These are phyloP conservation scores for Blakeslea trispora DNA, from an alignment of 371 early-diverging fungal genomes.

Conservation along the genomic window DNA sequence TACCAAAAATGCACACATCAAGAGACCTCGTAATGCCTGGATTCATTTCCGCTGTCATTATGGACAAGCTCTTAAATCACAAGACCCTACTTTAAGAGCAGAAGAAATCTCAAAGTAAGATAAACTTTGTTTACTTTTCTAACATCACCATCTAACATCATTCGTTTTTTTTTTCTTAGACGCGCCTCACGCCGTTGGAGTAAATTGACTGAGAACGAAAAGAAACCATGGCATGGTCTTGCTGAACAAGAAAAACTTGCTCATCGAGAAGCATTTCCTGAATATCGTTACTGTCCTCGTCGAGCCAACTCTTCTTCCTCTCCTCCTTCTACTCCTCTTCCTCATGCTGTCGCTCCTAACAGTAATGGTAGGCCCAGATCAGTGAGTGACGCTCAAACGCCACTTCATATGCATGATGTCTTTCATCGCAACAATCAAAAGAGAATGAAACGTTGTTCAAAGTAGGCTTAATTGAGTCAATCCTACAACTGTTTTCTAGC, in stretches of 20 bases:
- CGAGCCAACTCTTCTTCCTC: slow-evolving; percentile 26
- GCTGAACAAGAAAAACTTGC: slow-evolving; percentile 51
- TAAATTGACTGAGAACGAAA: slow-evolving; percentile 45
- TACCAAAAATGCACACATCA: slow-evolving; percentile 43
- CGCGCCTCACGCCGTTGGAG: slow-evolving; percentile 52
- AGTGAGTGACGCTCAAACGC: slow-evolving; percentile 16
- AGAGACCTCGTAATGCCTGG: slow-evolving; percentile 46
- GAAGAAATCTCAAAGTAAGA: slow-evolving; percentile 45
- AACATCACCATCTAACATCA: background rate
- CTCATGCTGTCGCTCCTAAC: background rate
- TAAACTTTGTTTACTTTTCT: background rate
- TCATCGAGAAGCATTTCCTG: slow-evolving; percentile 54
- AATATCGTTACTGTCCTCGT: slow-evolving; percentile 51
- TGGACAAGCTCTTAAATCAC: slow-evolving; percentile 37
- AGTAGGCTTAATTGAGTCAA: background rate
- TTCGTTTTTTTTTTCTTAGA: slow-evolving; percentile 23
- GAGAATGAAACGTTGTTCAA: slow-evolving; percentile 17
- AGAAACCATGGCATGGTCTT: slow-evolving; percentile 53
- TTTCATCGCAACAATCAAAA: slow-evolving; percentile 12
- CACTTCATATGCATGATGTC: slow-evolving; percentile 19
- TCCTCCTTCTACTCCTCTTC: slow-evolving; percentile 10
- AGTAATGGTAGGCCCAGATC: slow-evolving; percentile 14
- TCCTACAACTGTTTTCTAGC: background rate
- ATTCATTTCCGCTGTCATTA: slow-evolving; percentile 45
- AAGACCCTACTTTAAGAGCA: slow-evolving; percentile 42